phyloP scores from a whole-genome alignment of 75 land plant genomes.

The Chamaecyparis obtusa region DNA sequence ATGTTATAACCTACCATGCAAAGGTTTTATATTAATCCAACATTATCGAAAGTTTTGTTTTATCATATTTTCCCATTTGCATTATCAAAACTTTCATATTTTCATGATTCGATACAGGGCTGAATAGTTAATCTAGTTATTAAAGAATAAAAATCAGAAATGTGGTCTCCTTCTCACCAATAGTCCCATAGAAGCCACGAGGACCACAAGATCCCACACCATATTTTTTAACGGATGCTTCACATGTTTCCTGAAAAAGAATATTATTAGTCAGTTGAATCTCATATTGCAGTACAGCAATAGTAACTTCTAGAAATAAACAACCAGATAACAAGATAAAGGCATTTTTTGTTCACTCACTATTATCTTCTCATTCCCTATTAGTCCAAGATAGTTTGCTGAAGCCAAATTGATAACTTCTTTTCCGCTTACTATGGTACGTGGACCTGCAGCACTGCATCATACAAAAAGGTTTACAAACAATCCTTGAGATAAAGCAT shows the following conservation, averaged over 20 bases:
- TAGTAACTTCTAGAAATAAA: not conserved
- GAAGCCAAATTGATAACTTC: conserved; percentile 92
- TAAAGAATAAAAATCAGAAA: not conserved
- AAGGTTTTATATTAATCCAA: not conserved
- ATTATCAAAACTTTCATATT: not conserved
- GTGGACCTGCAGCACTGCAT: conserved; percentile 95
- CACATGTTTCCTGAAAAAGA: conserved; percentile 77
- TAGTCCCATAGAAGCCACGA: conserved; percentile 98
- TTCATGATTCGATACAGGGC: not conserved
- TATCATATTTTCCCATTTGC: not conserved
- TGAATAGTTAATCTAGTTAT: not conserved
- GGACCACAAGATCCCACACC: conserved; percentile 99
- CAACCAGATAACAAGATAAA: not conserved
- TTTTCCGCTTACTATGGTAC: conserved; percentile 70
- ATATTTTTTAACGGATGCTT: conserved; percentile 79
- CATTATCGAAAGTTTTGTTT: not conserved
- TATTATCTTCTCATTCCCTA: conserved; percentile 73
- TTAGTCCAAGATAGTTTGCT: conserved; percentile 93
- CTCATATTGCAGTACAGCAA: not conserved
- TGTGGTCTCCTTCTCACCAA: conserved; percentile 50
- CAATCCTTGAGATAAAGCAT: not conserved
- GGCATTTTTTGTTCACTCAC: conserved; percentile 31
- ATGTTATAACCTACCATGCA: not conserved
- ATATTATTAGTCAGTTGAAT: not conserved
- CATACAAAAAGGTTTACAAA: not conserved